Evolutionary conservation across 1,139 yeast species (phyloP).

Genomic region (Sugiyamaella castrensis): DNA sequence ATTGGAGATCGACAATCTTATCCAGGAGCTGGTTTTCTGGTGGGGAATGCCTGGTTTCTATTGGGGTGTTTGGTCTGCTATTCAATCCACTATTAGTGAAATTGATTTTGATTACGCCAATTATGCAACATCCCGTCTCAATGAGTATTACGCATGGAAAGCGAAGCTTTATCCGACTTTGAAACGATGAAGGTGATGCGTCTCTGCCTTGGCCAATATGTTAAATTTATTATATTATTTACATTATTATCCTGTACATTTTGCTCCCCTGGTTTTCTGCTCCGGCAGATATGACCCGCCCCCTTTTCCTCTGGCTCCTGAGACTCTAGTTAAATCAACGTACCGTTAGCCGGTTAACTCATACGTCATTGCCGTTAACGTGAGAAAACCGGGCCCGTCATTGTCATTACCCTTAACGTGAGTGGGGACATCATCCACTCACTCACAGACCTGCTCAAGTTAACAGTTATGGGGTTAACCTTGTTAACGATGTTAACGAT

Average conservation of each 20-base stretch:
- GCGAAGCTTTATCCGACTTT: slow-evolving; percentile 8
- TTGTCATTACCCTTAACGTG: too few relatives aligned
- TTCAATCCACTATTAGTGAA: slow-evolving; percentile 65
- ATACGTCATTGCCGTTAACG: too few relatives aligned
- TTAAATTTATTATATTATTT: neutral
- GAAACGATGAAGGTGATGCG: too few relatives aligned
- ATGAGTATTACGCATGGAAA: slow-evolving; percentile 73
- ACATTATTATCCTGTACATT: neutral
- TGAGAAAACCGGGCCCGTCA: too few relatives aligned
- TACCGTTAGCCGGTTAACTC: too few relatives aligned
- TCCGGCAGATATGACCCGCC: too few relatives aligned
- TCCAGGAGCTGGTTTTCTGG: slow-evolving; percentile 56
- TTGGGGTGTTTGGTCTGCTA: slow-evolving; percentile 85
- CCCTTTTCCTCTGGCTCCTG: too few relatives aligned
- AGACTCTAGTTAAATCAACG: too few relatives aligned
- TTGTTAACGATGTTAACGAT: slow-evolving; percentile 1
- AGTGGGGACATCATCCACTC: too few relatives aligned
- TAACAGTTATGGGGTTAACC: too few relatives aligned
- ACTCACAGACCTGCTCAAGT: too few relatives aligned
- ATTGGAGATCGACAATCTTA: slow-evolving; percentile 40
- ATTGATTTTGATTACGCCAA: slow-evolving; percentile 71
- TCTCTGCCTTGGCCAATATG: neutral
- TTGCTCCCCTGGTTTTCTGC: too few relatives aligned
- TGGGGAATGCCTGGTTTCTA: slow-evolving; percentile 82
- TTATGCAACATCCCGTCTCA: slow-evolving; percentile 58